A percentile compares a stretch with the other conserved stretches of the same genome.
Evolutionary conservation across 495 filamentous ascomycete genomes (phyloP).

Genomic region (Xylaria palmicola): DNA sequence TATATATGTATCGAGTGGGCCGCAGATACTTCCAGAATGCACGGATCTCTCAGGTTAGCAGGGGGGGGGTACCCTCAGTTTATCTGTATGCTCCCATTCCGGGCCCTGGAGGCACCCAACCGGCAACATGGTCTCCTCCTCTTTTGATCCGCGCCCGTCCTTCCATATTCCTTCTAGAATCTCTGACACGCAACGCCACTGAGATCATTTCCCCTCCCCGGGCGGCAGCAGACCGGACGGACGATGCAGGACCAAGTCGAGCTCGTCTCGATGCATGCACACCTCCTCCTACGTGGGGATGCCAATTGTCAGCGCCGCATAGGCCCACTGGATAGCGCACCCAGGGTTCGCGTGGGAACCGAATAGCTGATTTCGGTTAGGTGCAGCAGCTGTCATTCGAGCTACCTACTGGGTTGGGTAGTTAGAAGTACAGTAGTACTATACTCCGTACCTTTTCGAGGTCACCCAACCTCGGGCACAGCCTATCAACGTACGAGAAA

Average conservation of each 20-base stretch:
- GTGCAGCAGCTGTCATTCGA: too few species aligned
- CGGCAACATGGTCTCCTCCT: neutral
- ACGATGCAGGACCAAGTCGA: neutral
- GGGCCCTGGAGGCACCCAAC: too few species aligned
- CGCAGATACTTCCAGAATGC: too few species aligned
- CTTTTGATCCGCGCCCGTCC: neutral
- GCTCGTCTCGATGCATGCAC: neutral
- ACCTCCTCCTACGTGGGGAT: neutral
- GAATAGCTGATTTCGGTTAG: neutral
- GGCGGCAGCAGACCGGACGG: neutral
- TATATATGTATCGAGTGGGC: too few species aligned
- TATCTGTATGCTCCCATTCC: too few species aligned
- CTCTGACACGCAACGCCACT: conserved; percentile 5
- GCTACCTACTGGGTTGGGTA: too few species aligned
- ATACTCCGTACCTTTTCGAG: too few species aligned
- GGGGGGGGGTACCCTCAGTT: too few species aligned
- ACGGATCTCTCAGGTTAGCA: too few species aligned
- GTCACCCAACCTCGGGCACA: too few species aligned
- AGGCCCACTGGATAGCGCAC: neutral
- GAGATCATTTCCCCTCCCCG: conserved; percentile 2
- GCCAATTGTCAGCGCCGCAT: neutral
- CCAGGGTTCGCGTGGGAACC: neutral
- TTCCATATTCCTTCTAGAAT: conserved; percentile 15
- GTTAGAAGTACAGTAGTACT: too few species aligned
- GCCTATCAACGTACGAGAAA: too few species aligned